Evolutionary conservation across 139 green algal genomes (phyloP).

Genomic region (Tetradesmus obliquus): DNA sequence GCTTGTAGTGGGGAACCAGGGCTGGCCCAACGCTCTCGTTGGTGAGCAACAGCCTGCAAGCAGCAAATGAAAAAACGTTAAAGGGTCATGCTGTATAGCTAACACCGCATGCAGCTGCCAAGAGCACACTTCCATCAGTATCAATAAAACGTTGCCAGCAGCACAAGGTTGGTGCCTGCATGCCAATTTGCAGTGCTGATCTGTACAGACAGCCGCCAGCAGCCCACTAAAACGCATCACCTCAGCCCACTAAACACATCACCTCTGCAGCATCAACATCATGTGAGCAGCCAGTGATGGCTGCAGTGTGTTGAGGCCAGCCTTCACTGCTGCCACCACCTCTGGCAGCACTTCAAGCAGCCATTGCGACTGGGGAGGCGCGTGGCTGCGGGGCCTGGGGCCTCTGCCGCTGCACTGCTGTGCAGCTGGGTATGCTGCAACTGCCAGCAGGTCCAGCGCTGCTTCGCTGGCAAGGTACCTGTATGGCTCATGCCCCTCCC

Average conservation of each 20-base stretch:
- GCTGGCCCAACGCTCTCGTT: constrained; percentile 13
- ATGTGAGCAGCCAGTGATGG: constrained; percentile 26
- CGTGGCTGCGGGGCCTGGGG: background rate
- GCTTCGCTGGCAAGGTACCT: constrained; percentile 23
- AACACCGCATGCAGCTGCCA: too few relatives aligned
- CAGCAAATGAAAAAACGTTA: background rate
- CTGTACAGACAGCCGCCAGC: too few relatives aligned
- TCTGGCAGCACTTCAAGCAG: constrained; percentile 29
- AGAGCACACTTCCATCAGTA: too few relatives aligned
- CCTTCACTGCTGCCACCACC: background rate
- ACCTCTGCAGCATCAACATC: constrained; percentile 31
- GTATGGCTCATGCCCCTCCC: constrained; percentile 26
- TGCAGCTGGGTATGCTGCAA: background rate
- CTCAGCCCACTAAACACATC: background rate
- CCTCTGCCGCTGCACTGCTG: background rate
- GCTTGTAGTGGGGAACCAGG: constrained; percentile 13
- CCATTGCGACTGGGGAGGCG: background rate
- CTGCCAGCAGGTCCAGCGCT: background rate
- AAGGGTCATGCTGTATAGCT: too few relatives aligned
- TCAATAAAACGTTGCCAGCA: too few relatives aligned
- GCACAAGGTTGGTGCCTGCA: too few relatives aligned
- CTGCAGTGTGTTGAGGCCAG: constrained; percentile 26
- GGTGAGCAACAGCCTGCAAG: constrained; percentile 18
- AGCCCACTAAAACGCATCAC: too few relatives aligned
- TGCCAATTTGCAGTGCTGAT: too few relatives aligned